Base-by-base conservation (phyloP, 2,329 filamentous ascomycete genomes). In the Grosmannia serpens region DNA sequence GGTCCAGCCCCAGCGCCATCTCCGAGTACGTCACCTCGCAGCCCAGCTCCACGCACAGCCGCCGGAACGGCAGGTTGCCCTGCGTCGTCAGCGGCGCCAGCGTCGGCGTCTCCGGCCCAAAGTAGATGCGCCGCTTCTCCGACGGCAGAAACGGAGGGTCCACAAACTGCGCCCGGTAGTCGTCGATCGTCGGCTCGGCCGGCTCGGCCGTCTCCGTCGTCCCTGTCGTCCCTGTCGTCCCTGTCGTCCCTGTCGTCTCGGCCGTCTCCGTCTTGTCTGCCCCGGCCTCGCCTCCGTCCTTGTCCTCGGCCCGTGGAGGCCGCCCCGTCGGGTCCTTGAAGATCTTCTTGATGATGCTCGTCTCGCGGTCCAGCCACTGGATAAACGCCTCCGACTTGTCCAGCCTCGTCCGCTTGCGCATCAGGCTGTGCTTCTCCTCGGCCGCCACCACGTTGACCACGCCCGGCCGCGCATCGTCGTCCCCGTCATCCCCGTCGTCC, bases 81-180 rank as follows among this genome's bases (percentile, higher is more conserved):
- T 97, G 94, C 0, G 94, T 99, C 1, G 94, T 99, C 54, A 99
- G 79, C 41, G 94, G 94, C 5, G 94, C 94, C n/a, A 99, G 77
- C 13, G 91, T 84, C 0, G 94, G 94, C 1, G 94, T 99, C 70
- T 97, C 92, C 1, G 86, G 84, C 7, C 91, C 91, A 71, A 97
- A 97, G 74, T 99, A 97, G 58, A 99, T 78, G 55, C 86, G 84
- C 59, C 94, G 83, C 76, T 99, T 99, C 74, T 99, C 94, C 0
- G 92, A 96, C 1, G 94, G 85, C 67, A 87, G 83, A 68, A 96
- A 85, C 0, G 92, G 92, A 27, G 90, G 86, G 61, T 97, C 91
- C n/a, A 84, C 79, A 69, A 87, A 97, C 60, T 81, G 79, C 9
- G 94, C 92, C 57, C 89, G 82, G 61, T 87, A 83, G 55, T 96